phyloP scores from a whole-genome alignment of 371 early-diverging fungal species.

The Mortierella sp. region DNA sequence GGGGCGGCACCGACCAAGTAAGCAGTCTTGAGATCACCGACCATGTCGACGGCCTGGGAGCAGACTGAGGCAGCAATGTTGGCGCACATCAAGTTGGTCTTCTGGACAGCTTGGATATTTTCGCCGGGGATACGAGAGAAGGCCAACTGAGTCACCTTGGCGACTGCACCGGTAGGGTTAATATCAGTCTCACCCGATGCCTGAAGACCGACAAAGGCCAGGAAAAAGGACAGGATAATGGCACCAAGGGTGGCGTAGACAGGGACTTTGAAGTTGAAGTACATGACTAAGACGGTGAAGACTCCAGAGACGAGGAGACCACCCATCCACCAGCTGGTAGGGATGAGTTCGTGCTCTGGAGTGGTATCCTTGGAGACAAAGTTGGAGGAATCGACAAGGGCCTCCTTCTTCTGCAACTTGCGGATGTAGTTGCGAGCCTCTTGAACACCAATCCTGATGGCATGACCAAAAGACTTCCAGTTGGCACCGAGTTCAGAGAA shows the following conservation, averaged over 20 bases:
- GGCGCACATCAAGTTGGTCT: slow-evolving; percentile 74
- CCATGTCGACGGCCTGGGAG: slow-evolving; percentile 77
- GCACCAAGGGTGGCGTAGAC: slow-evolving; percentile 72
- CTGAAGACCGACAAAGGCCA: slow-evolving; percentile 81
- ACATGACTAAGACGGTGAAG: slow-evolving; percentile 72
- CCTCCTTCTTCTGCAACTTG: slow-evolving; percentile 48
- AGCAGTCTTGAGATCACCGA: slow-evolving; percentile 77
- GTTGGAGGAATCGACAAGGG: slow-evolving; percentile 1
- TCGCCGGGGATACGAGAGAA: slow-evolving; percentile 71
- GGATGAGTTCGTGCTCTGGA: slow-evolving; percentile 66
- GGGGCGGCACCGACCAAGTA: slow-evolving; percentile 74
- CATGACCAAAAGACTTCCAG: slow-evolving; percentile 61
- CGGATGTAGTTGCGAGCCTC: slow-evolving; percentile 32
- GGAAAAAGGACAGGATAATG: slow-evolving; percentile 73
- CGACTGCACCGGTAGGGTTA: slow-evolving; percentile 73
- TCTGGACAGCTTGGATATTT: slow-evolving; percentile 58
- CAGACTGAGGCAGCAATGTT: slow-evolving; percentile 72
- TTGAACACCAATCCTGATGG: slow-evolving; percentile 62
- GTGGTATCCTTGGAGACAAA: slow-evolving; percentile 59
- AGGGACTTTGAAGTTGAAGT: slow-evolving; percentile 69
- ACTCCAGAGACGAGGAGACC: slow-evolving; percentile 71
- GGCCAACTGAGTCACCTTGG: slow-evolving; percentile 74
- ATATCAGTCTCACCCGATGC: slow-evolving; percentile 77
- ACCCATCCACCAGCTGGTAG: slow-evolving; percentile 70
- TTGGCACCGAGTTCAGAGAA: slow-evolving; percentile 73